Base-by-base conservation (phyloP, 306 rosid genomes). In the Elaeagnus macrophylla region DNA sequence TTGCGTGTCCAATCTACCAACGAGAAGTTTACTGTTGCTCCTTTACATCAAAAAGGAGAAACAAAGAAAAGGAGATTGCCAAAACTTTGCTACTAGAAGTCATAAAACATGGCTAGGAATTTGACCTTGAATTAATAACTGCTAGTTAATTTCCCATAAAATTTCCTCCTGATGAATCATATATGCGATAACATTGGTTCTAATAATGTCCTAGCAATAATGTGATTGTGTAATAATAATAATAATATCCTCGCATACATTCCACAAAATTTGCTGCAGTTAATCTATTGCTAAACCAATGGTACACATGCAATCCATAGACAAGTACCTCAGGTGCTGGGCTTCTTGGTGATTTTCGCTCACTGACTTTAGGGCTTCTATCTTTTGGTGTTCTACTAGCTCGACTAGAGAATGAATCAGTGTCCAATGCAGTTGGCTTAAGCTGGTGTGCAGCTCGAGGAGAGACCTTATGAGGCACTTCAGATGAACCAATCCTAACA, bases 301-400 rank as follows among this genome's bases (percentile, higher is more conserved):
- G 16, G 54, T 44, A 20, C 50, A 19, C 47, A 17, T 18, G 67
- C 5, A 54, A 32, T 16, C 49, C 36, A 40, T 48, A 53, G 10
- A 36, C 41, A 53, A 54, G 44, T 81, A 87, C 99, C 99, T 93
- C 96, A 7, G 81, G 68, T 58, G 76, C 69, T 0, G 95, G 88
- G 72, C 95, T 87, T 72, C 89, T 71, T 3, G 99, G 95, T 15
- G 99, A 93, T 71, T 57, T 76, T 14, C 95, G 87, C 56, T 87
- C 89, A 9, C 18, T 46, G 53, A 84, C 72, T 77, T 87, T 87
- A 48, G 96, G 94, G 71, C 99, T 93, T 81, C 77, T 77, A 25
- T 84, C 96, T 67, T 91, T 84, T 8, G 94, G 61, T 53, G 52
- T 41, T 73, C 70, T 78, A 64, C 42, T 80, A 59, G 76, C 51